These are phyloP conservation scores for Polyplosphaeria fusca DNA, from an alignment of 495 filamentous ascomycete species.

Conservation along the genomic window DNA sequence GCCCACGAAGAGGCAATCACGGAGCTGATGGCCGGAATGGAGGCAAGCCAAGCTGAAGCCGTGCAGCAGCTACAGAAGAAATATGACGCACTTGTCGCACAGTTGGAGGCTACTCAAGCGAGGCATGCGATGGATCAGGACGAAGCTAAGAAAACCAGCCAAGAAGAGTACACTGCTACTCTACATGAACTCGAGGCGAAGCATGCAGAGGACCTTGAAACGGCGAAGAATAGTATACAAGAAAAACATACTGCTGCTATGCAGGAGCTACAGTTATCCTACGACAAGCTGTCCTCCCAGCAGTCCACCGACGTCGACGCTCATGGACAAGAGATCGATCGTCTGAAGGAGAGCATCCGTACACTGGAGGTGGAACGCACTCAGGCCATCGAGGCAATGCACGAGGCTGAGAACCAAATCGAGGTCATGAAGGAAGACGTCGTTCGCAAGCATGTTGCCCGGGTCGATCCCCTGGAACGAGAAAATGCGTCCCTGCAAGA, in stretches of 20 bases:
- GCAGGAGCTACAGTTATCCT: slow-evolving; percentile 11
- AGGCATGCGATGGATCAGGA: background rate
- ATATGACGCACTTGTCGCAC: slow-evolving; percentile 18
- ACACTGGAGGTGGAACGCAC: slow-evolving; percentile 12
- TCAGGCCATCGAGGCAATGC: background rate
- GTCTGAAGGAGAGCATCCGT: slow-evolving; percentile 14
- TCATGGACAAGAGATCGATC: slow-evolving; percentile 12
- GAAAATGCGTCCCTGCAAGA: slow-evolving; percentile 20
- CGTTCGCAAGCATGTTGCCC: slow-evolving; percentile 27
- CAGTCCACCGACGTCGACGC: slow-evolving; percentile 1
- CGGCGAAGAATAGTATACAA: background rate
- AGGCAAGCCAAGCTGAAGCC: slow-evolving; percentile 22
- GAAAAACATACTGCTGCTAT: slow-evolving; percentile 4
- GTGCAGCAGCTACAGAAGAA: slow-evolving; percentile 28
- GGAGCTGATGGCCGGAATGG: slow-evolving; percentile 27
- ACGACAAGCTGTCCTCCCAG: slow-evolving; percentile 7
- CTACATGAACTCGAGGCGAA: background rate
- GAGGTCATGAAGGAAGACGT: slow-evolving; percentile 30
- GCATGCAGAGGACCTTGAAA: slow-evolving; percentile 1
- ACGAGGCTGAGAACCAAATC: slow-evolving; percentile 20
- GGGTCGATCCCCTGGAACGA: slow-evolving; percentile 25
- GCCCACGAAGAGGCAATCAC: slow-evolving; percentile 29
- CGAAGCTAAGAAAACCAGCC: background rate
- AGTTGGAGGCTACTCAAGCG: slow-evolving; percentile 5
- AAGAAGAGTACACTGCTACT: background rate